Percentiles rank a stretch among this genome's conserved stretches.
phyloP scores from a whole-genome alignment of 306 rosid species.

The Lagenaria siceraria region DNA sequence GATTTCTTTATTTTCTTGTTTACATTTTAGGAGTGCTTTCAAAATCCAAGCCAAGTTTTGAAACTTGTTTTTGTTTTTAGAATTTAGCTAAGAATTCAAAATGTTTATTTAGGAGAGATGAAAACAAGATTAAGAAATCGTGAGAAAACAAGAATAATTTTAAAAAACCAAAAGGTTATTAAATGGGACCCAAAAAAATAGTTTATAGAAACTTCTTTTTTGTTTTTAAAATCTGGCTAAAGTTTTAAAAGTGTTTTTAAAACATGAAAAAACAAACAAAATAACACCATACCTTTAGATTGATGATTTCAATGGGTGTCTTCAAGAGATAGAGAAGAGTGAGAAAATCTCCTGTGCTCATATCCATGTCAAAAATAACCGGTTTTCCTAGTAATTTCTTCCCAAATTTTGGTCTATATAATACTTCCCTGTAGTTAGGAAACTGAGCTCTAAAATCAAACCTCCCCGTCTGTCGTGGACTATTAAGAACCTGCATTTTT shows the following conservation, averaged over 20 bases:
- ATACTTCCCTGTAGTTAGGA: slow-evolving; percentile 57
- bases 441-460: slow-evolving; percentile 70
- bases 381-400: slow-evolving; percentile 47
- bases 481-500: slow-evolving; percentile 28
- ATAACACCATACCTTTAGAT: slow-evolving; percentile 51
- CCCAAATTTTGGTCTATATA: slow-evolving; percentile 47
- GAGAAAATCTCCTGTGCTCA: slow-evolving; percentile 89
- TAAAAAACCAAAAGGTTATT: not conserved
- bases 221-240: not conserved
- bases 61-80: not conserved
- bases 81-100: too few relatives aligned
- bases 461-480: slow-evolving; percentile 39
- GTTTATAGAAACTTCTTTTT: not conserved
- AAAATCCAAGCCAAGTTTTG: not conserved
- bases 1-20: not conserved
- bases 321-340: slow-evolving; percentile 70
- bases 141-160: too few relatives aligned
- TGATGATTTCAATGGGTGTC: slow-evolving; percentile 57
- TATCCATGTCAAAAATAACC: slow-evolving; percentile 88
- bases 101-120: not conserved
- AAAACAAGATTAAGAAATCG: too few relatives aligned
- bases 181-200: too few relatives aligned
- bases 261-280: not conserved
- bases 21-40: not conserved
- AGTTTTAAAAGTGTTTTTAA: not conserved